Base-by-base conservation (phyloP, 139 green algal species). In the Chlorella sorokiniana region DNA sequence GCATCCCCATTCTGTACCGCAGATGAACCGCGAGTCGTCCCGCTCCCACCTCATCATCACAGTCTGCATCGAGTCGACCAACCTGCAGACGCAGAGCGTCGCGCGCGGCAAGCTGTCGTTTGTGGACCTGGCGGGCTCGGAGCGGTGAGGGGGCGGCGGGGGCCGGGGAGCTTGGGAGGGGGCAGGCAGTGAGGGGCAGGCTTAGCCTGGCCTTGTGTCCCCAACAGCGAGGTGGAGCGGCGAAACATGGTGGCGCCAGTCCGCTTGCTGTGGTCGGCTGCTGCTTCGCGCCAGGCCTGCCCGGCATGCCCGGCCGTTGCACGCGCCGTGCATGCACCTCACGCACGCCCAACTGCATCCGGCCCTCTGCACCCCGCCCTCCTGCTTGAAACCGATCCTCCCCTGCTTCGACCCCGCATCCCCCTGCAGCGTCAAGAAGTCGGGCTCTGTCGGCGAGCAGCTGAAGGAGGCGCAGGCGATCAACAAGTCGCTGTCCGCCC, bases 391-490 rank as follows among this genome's bases (percentile, higher is more conserved):
- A n/a, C 27, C 41, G 8, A n/a, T 25, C 33, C 31, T 8, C 23
- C 25, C 35, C 31, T 52, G 37, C 52, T n/a, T 42, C 31, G 27
- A 56, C 1, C 27, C 18, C 56, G 7, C 40, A 16, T 56, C 10
- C 31, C 20, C 23, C 14, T 75, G 73, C 87, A 96, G 93, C 52
- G 87, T 99, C 37, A 99, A 99, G 92, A 99, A 99, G 94, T 94
- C 86, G 11, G 89, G 90, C 25, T 92, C 89, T 35, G 90, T 85
- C 29, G 97, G 96, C 6, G 95, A 98, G 83, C 92, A 96, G 89
- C 90, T 99, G 38, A 99, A 98, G 91, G 96, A 99, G 88, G 96
- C 96, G 37, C 93, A 98, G 87, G 93, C 96, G 68, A 99, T 99
- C 93, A 99, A 99, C 95, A 99, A 98, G 91, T 96, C 89, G 0